Conservation (phyloP, 78 protist species). For the Dictyostelium brefeldianum region DNA sequence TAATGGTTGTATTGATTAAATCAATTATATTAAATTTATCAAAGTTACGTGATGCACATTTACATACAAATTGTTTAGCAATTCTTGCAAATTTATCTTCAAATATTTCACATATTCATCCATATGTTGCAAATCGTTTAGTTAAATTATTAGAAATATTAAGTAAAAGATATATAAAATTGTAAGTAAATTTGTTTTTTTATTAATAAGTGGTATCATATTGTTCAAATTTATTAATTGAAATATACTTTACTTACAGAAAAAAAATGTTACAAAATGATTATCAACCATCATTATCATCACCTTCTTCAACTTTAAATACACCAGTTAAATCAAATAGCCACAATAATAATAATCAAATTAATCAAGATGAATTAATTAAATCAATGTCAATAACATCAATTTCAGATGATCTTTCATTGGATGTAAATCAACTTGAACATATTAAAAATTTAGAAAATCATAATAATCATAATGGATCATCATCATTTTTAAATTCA, state of each 20-base stretch:
- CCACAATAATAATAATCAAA: not conserved
- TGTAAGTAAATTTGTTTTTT: conserved; percentile 6
- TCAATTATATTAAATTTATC: conserved; percentile 68
- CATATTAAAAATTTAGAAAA: not conserved
- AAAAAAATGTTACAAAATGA: conserved; percentile 4
- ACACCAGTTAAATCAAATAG: not conserved
- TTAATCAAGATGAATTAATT: not conserved
- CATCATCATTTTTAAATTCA: conserved; percentile 26
- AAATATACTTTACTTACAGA: not conserved
- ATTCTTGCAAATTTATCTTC: conserved; percentile 82
- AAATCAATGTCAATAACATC: conserved; percentile 11
- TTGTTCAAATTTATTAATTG: not conserved
- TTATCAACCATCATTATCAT: not conserved
- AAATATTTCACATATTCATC: conserved; percentile 78
- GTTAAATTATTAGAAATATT: conserved; percentile 82
- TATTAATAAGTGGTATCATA: too few relatives aligned
- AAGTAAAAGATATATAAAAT: conserved; percentile 61
- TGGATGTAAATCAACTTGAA: not conserved
- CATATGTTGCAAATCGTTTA: conserved; percentile 74
- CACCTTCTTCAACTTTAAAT: too few relatives aligned
- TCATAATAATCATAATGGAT: not conserved
- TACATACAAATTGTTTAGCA: conserved; percentile 87
- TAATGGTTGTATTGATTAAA: conserved; percentile 80
- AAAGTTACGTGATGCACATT: conserved; percentile 67
- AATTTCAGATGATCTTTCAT: conserved; percentile 13